Conservation (phyloP, 495 filamentous ascomycete species). For the Aspergillus hancockii region DNA sequence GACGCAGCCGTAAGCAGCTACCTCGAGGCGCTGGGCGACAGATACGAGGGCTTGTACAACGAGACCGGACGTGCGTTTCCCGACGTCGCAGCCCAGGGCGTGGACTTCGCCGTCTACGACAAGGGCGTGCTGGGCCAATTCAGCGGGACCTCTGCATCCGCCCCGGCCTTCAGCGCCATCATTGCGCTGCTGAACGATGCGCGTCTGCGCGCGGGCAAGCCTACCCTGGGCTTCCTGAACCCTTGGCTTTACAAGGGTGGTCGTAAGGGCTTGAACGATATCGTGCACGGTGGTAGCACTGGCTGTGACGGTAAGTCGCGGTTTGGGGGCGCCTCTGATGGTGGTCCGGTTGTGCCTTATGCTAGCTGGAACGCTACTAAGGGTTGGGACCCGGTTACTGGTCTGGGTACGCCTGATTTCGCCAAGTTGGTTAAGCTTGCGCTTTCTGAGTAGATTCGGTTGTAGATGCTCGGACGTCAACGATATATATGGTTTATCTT, state of each 20-base stretch:
- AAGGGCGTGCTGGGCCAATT: slow-evolving; percentile 51
- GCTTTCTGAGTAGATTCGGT: not conserved
- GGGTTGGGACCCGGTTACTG: slow-evolving; percentile 66
- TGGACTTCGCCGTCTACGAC: slow-evolving; percentile 54
- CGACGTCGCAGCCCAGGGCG: slow-evolving; percentile 67
- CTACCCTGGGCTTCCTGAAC: slow-evolving; percentile 71
- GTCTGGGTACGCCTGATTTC: slow-evolving; percentile 57
- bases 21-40: slow-evolving; percentile 49
- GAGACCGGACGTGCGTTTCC: slow-evolving; percentile 67
- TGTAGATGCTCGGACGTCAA: not conserved
- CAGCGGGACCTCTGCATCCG: slow-evolving; percentile 66
- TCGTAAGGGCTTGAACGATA: slow-evolving; percentile 60
- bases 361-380: slow-evolving; percentile 53
- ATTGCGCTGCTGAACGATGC: slow-evolving; percentile 70
- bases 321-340: slow-evolving; percentile 39
- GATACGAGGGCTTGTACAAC: slow-evolving; percentile 58
- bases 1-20: slow-evolving; percentile 56
- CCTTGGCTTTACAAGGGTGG: slow-evolving; percentile 67
- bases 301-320: slow-evolving; percentile 58
- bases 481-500: too few relatives aligned
- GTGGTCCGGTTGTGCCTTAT: slow-evolving; percentile 37
- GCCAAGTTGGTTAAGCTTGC: slow-evolving; percentile 36
- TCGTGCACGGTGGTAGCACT: slow-evolving; percentile 56
- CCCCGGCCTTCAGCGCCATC: slow-evolving; percentile 64
- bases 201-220: slow-evolving; percentile 52